Percentiles rank a stretch among this genome's conserved stretches.
Conservation (phyloP, 1,284 basidiomycete genomes). For the Phylloboletellus chloephorus region DNA sequence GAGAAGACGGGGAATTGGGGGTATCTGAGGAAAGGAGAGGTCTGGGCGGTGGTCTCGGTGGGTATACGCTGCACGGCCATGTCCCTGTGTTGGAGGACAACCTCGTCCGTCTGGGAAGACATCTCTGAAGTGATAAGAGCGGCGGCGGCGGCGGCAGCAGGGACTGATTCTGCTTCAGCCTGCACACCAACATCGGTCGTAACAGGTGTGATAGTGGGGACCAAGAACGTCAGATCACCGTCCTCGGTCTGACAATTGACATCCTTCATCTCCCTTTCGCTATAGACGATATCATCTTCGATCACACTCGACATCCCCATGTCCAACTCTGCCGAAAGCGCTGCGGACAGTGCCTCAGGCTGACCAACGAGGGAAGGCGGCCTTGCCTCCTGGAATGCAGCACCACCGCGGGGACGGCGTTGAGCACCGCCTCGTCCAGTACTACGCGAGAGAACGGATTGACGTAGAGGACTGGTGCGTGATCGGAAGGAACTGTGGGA, state of each 20-base stretch:
- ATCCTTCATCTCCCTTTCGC: constrained; percentile 55
- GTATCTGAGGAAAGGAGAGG: constrained; percentile 20
- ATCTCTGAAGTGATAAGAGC: constrained; percentile 32
- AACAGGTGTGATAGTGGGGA: constrained; percentile 30
- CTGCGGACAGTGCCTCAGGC: constrained; percentile 53
- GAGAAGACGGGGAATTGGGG: constrained; percentile 21
- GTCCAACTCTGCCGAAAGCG: constrained; percentile 52
- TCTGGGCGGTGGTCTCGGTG: constrained; percentile 34
- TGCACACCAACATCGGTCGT: constrained; percentile 32
- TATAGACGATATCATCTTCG: constrained; percentile 38
- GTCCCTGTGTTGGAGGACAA: constrained; percentile 29
- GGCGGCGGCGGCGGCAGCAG: constrained; percentile 19
- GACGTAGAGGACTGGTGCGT: constrained; percentile 51
- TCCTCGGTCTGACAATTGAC: constrained; percentile 58
- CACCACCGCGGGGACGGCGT: constrained; percentile 54
- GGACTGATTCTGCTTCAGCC: constrained; percentile 23
- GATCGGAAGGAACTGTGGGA: constrained; percentile 50
- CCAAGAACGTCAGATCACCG: constrained; percentile 24
- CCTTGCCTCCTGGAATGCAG: constrained; percentile 58
- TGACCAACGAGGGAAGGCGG: constrained; percentile 64
- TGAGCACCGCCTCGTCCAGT: constrained; percentile 47
- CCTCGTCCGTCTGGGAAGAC: constrained; percentile 49
- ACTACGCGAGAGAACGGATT: constrained; percentile 46
- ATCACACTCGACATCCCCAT: constrained; percentile 45
- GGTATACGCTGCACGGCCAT: constrained; percentile 40